Evolutionary conservation across 2,329 filamentous ascomycete species (phyloP).

Genomic region (Emmonsiellopsis sp.): DNA sequence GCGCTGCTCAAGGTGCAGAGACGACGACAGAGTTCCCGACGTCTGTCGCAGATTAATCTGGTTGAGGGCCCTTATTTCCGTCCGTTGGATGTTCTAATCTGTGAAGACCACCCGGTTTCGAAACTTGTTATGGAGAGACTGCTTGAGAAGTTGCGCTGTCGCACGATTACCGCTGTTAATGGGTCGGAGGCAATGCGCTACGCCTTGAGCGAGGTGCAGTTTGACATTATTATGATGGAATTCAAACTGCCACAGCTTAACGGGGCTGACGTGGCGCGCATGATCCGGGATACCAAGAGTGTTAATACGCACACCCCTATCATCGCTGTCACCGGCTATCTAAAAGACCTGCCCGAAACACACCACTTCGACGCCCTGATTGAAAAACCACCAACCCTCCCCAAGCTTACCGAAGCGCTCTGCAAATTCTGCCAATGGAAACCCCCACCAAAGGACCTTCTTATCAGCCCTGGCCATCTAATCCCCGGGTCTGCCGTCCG

Average conservation of each 20-base stretch:
- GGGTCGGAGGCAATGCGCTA: constrained; percentile 88
- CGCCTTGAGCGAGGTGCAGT: constrained; percentile 94
- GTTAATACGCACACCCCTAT: constrained; percentile 91
- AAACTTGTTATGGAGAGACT: constrained; percentile 98
- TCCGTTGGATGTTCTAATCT: constrained; percentile 87
- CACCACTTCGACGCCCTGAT: constrained; percentile 95
- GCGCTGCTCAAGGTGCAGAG: constrained; percentile 85
- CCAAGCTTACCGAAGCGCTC: constrained; percentile 82
- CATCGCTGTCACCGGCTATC: constrained; percentile 89
- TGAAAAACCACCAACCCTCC: constrained; percentile 90
- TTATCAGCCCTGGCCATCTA: constrained; percentile 46
- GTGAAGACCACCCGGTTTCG: constrained; percentile 94
- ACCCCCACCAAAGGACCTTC: constrained; percentile 56
- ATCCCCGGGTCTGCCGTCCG: constrained; percentile 49
- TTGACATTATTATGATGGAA: constrained; percentile 97
- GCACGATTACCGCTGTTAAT: constrained; percentile 83
- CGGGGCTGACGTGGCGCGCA: constrained; percentile 87
- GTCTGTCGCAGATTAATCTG: constrained; percentile 83
- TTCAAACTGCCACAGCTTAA: constrained; percentile 93
- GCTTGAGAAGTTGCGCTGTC: constrained; percentile 87
- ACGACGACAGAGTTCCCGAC: constrained; percentile 87
- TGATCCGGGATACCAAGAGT: constrained; percentile 96
- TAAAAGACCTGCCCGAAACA: constrained; percentile 92
- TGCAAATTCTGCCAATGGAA: constrained; percentile 90
- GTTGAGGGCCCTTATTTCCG: constrained; percentile 79